Conservation (phyloP, 208 protist genomes). For the Jaenimonas drosophilae region DNA sequence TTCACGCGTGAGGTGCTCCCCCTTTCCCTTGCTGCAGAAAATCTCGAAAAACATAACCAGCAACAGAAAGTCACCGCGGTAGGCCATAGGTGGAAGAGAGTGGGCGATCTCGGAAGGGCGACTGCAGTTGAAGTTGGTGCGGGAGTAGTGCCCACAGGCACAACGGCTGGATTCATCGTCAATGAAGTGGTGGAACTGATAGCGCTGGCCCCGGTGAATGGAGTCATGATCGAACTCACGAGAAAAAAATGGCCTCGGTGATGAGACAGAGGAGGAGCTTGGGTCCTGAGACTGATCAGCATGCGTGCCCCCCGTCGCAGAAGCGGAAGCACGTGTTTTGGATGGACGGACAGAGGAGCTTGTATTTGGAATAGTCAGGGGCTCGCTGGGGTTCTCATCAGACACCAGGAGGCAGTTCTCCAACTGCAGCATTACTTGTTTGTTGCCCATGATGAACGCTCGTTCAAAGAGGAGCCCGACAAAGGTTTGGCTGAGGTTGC, state of each 20-base stretch:
- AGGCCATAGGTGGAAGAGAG: constrained; percentile 28
- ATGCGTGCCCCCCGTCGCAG: no score
- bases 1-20: no score
- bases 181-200: constrained; percentile 75
- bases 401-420: constrained; percentile 62
- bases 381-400: constrained; percentile 13
- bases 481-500: constrained; percentile 61
- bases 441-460: constrained; percentile 43
- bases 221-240: constrained; percentile 22
- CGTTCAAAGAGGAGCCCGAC: constrained; percentile 59
- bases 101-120: constrained; percentile 23
- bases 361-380: background rate
- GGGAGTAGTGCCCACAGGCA: constrained; percentile 32
- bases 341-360: constrained; percentile 1
- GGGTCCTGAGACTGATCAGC: no score
- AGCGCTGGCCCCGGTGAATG: constrained; percentile 15
- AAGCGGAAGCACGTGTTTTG: background rate
- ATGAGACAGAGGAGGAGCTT: no score
- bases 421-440: constrained; percentile 54
- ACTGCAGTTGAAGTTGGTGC: constrained; percentile 37
- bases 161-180: constrained; percentile 31
- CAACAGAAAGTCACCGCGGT: constrained; percentile 47
- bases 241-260: no score
- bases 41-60: constrained; percentile 77
- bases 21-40: no score